Conservation (phyloP, 129 eudicot genomes). For the Glebionis coronaria region DNA sequence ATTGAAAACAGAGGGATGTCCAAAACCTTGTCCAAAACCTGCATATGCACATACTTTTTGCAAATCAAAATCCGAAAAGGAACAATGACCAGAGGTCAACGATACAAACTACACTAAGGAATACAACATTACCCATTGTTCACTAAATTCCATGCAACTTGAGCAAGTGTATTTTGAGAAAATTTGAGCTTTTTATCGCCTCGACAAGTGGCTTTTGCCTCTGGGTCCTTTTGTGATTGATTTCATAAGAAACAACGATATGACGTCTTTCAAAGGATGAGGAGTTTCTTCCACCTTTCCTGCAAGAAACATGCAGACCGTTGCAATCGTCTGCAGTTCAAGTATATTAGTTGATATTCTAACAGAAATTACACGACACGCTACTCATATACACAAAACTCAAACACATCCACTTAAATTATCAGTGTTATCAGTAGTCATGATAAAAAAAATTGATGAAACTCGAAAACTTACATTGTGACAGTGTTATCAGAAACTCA, state of each 20-base stretch:
- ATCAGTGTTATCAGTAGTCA: too few relatives aligned
- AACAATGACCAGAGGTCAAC: slow-evolving; percentile 25
- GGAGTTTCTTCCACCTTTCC: slow-evolving; percentile 99
- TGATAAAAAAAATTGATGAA: too few relatives aligned
- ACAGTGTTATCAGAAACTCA: too few relatives aligned
- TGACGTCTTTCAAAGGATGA: slow-evolving; percentile 87
- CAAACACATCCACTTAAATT: too few relatives aligned
- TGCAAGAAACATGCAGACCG: slow-evolving; percentile 98
- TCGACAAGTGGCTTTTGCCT: slow-evolving; percentile 91
- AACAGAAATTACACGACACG: too few relatives aligned
- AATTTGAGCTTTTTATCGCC: slow-evolving; percentile 90
- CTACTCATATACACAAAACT: too few relatives aligned
- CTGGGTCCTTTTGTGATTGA: slow-evolving; percentile 84
- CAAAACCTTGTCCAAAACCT: slow-evolving; percentile 99
- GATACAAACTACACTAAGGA: slow-evolving; percentile 21
- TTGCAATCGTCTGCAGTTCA: slow-evolving; percentile 76
- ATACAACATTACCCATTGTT: slow-evolving; percentile 43
- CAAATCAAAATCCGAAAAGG: slow-evolving; percentile 51
- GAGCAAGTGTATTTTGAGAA: too few relatives aligned
- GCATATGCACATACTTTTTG: slow-evolving; percentile 57
- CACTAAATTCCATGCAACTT: too few relatives aligned
- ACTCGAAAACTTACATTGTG: too few relatives aligned
- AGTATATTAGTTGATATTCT: slow-evolving; percentile 9
- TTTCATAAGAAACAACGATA: slow-evolving; percentile 89
- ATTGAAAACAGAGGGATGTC: slow-evolving; percentile 95